A percentile compares a stretch with the other conserved stretches of the same genome.
Evolutionary conservation across 2,329 filamentous ascomycete genomes (phyloP).

Genomic region (Penicillium sp.): DNA sequence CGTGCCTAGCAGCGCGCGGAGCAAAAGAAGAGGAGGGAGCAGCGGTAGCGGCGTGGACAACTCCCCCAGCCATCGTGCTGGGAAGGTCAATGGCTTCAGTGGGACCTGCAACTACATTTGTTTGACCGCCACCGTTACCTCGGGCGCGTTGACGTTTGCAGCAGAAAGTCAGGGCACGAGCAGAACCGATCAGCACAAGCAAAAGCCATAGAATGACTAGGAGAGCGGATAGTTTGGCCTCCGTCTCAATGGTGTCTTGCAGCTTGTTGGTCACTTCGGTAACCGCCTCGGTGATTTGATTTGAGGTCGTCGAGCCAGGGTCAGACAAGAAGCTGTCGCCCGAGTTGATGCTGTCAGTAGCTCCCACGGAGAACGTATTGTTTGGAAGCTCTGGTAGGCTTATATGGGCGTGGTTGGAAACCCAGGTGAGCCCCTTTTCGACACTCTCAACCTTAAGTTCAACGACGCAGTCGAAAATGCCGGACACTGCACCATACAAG

Average conservation of each 20-base stretch:
- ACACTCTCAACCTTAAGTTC: slow-evolving; percentile 80
- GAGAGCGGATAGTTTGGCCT: slow-evolving; percentile 73
- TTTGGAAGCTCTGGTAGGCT: slow-evolving; percentile 72
- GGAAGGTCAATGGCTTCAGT: not conserved
- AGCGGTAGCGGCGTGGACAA: not conserved
- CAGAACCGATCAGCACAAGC: slow-evolving; percentile 69
- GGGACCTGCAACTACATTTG: not conserved
- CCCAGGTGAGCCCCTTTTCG: slow-evolving; percentile 89
- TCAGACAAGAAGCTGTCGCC: slow-evolving; percentile 70
- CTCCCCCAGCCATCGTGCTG: slow-evolving; percentile 4
- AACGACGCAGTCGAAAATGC: slow-evolving; percentile 82
- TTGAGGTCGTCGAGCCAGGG: slow-evolving; percentile 66
- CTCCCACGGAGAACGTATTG: slow-evolving; percentile 79
- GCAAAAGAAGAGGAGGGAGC: not conserved
- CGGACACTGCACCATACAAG: slow-evolving; percentile 71
- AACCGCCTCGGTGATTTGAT: slow-evolving; percentile 77
- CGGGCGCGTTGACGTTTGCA: slow-evolving; percentile 56
- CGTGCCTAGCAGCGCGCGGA: not conserved
- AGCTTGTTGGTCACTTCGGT: slow-evolving; percentile 65
- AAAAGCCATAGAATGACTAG: slow-evolving; percentile 75
- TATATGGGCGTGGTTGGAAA: slow-evolving; percentile 79
- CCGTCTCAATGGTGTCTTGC: slow-evolving; percentile 63
- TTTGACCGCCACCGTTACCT: slow-evolving; percentile 54
- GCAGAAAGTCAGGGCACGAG: slow-evolving; percentile 62
- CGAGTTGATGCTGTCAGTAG: slow-evolving; percentile 51